These are phyloP conservation scores for Geotrichum phurueaensis DNA, from an alignment of 1,139 yeast species.

Conservation along the genomic window DNA sequence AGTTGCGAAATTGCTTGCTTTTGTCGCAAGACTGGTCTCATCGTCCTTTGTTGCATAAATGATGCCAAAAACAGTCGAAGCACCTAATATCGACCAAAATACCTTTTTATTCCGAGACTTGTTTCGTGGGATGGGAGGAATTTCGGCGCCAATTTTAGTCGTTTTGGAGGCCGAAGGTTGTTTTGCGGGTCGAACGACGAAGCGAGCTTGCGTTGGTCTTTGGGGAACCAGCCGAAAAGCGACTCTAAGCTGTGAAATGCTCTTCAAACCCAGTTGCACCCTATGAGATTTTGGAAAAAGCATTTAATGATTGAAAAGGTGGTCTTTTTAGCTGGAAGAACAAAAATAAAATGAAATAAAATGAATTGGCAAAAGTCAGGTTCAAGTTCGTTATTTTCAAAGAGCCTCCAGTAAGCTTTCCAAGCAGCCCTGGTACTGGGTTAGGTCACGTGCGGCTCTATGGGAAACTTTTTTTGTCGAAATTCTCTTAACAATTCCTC, in stretches of 20 bases:
- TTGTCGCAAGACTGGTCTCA: constrained; percentile 30
- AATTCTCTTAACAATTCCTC: neutral
- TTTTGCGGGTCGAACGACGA: neutral
- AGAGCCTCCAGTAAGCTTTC: neutral
- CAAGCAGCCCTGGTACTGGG: neutral
- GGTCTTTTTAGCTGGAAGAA: neutral
- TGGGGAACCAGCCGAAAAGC: neutral
- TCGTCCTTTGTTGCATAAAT: constrained; percentile 38
- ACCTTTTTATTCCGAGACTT: neutral
- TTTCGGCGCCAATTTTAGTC: constrained; percentile 9
- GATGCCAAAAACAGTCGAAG: constrained; percentile 21
- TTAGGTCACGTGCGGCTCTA: neutral
- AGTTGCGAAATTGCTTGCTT: constrained; percentile 27
- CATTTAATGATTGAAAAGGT: neutral
- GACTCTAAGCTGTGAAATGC: neutral
- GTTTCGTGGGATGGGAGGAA: constrained; percentile 10
- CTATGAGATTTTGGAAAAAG: neutral
- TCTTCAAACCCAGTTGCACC: neutral
- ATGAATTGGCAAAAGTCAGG: neutral
- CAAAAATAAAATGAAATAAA: neutral
- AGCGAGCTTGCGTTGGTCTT: neutral
- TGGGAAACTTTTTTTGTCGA: neutral
- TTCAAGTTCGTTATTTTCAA: neutral
- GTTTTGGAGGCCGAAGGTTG: neutral
- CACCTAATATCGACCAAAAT: constrained; percentile 6